Evolutionary conservation across 2,329 filamentous ascomycete species (phyloP).

Genomic region (Trichophyton rubrum): DNA sequence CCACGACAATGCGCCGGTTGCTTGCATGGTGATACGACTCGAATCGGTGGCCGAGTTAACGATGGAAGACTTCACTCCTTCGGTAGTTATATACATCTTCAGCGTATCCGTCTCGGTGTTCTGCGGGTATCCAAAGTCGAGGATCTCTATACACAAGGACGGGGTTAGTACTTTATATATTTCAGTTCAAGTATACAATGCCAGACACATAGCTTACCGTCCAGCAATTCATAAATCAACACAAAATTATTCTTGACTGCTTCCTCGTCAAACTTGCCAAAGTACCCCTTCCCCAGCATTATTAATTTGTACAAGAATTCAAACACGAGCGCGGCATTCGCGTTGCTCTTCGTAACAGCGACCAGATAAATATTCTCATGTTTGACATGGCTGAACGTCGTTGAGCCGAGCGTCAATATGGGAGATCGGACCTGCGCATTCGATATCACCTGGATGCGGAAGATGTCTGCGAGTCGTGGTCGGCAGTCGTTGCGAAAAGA

Average conservation of each 20-base stretch:
- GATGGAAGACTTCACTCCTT: slow-evolving; percentile 80
- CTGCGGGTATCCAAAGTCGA: slow-evolving; percentile 43
- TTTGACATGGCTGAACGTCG: slow-evolving; percentile 98
- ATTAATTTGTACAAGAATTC: slow-evolving; percentile 94
- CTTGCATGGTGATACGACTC: slow-evolving; percentile 98
- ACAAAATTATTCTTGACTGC: slow-evolving; percentile 99
- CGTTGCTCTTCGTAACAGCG: slow-evolving; percentile 96
- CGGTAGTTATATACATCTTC: slow-evolving; percentile 99
- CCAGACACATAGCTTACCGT: slow-evolving; percentile 46
- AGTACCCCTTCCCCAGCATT: slow-evolving; percentile 83
- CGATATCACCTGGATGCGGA: slow-evolving; percentile 98
- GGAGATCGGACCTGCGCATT: slow-evolving; percentile 96
- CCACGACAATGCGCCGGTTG: slow-evolving; percentile 93
- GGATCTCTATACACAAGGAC: slow-evolving; percentile 56
- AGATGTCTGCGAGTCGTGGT: slow-evolving; percentile 93
- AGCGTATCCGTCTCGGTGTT: slow-evolving; percentile 69
- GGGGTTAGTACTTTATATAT: not conserved
- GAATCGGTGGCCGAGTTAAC: slow-evolving; percentile 66
- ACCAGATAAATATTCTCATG: slow-evolving; percentile 99
- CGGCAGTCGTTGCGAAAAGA: slow-evolving; percentile 98
- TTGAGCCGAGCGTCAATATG: slow-evolving; percentile 91
- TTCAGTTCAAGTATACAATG: not conserved
- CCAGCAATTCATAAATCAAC: slow-evolving; percentile 89
- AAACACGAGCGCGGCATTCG: slow-evolving; percentile 94
- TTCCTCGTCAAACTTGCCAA: slow-evolving; percentile 98